Evolutionary conservation across 1,284 basidiomycete species (phyloP).

Genomic region (Neonothopanus nambi): DNA sequence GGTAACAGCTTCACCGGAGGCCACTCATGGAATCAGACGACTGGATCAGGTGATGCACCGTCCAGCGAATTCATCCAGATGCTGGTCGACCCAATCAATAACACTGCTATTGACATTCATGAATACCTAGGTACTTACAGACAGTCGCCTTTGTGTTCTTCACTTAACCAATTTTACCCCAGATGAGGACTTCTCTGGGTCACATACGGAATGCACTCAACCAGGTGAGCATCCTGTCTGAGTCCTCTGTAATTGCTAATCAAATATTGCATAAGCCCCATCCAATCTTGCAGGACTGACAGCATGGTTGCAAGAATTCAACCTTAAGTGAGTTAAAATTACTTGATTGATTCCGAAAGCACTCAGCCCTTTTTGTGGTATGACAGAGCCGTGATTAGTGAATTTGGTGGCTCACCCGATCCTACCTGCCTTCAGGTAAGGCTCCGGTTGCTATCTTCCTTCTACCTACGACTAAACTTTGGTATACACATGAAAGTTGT

Average conservation of each 20-base stretch:
- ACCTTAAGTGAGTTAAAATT: conserved; percentile 36
- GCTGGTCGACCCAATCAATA: conserved; percentile 40
- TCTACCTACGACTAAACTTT: neutral
- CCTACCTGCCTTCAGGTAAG: conserved; percentile 38
- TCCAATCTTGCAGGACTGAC: conserved; percentile 43
- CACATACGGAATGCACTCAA: conserved; percentile 42
- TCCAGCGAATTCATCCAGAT: conserved; percentile 44
- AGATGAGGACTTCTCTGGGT: conserved; percentile 46
- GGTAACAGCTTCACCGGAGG: conserved; percentile 48
- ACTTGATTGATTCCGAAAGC: neutral
- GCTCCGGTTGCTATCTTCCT: neutral
- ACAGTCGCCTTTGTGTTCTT: neutral
- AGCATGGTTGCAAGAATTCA: conserved; percentile 41
- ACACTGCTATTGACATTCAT: conserved; percentile 47
- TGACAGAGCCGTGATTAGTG: conserved; percentile 41
- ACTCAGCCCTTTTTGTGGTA: conserved; percentile 20
- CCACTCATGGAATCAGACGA: conserved; percentile 42
- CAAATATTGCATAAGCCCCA: conserved; percentile 26
- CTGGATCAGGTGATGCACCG: conserved; percentile 33
- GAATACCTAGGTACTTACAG: conserved; percentile 35
- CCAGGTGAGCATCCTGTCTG: conserved; percentile 26
- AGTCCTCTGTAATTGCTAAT: neutral
- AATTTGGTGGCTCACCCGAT: conserved; percentile 47
- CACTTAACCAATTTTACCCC: neutral
- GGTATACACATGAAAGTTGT: conserved; percentile 22